Percentiles rank a stretch among this genome's conserved stretches.
phyloP scores from a whole-genome alignment of 768 basidiomycete species.

The Suillus spraguei region DNA sequence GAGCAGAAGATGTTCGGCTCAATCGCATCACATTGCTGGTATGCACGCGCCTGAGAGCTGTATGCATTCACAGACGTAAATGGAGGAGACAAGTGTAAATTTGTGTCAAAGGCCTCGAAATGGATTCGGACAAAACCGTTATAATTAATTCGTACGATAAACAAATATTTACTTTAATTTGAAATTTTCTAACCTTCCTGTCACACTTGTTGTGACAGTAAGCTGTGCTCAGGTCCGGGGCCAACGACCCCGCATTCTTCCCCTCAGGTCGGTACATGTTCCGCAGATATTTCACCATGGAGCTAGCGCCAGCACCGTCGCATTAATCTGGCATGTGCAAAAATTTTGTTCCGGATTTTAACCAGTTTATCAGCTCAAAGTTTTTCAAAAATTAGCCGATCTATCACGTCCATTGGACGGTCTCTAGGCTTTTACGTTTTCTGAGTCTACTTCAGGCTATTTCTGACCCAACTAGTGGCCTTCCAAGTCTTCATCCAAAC shows the following conservation, averaged over 20 bases:
- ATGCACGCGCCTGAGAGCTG: constrained; percentile 21
- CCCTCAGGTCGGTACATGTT: constrained; percentile 2
- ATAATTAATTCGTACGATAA: constrained; percentile 17
- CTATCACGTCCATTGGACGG: constrained; percentile 4
- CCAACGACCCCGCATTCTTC: constrained; percentile 8
- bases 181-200: constrained; percentile 19
- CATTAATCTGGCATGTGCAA: neutral
- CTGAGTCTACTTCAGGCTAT: constrained; percentile 16
- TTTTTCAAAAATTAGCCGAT: constrained; percentile 1
- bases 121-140: constrained; percentile 1
- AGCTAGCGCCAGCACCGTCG: neutral
- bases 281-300: constrained; percentile 1
- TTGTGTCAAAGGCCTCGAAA: constrained; percentile 26
- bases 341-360: neutral
- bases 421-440: constrained; percentile 16
- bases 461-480: constrained; percentile 6
- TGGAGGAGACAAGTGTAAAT: constrained; percentile 2
- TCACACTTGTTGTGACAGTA: constrained; percentile 4
- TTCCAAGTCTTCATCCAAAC: constrained; percentile 8
- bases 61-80: constrained; percentile 35
- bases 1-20: constrained; percentile 7
- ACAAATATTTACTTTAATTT: constrained; percentile 18
- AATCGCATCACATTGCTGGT: constrained; percentile 40
- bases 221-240: constrained; percentile 3
- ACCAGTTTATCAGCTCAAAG: neutral